Base-by-base conservation (phyloP, 2,329 filamentous ascomycete genomes). In the Bimuria novae-zelandiae region DNA sequence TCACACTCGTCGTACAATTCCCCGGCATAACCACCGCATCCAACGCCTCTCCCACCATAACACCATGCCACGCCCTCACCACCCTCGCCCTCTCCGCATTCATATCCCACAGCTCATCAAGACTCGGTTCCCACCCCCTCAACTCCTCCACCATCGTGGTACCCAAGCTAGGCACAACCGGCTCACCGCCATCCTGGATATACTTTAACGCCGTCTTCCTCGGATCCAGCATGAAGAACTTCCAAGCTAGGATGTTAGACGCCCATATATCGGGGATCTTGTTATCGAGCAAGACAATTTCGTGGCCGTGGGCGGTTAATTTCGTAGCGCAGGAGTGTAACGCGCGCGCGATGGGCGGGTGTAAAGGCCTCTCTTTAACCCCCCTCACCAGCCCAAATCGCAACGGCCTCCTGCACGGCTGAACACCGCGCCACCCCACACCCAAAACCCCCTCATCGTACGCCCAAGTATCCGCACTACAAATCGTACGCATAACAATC, bases 21-120 rank as follows among this genome's bases (percentile, higher is more conserved):
- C 76, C 74, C 3, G 79, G 75, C 47, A 74, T 75, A n/a, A 85
- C 46, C 0, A 84, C 64, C 0, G 77, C 78, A 65, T 85, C 82
- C 3, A 85, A 65, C 7, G 71, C 62, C 16, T 80, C 63, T 16
- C 76, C 64, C 1, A 73, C 65, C 66, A 79, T 76, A 0, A 74
- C 36, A 30, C 71, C 70, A 14, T 79, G 74, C 72, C 76, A 84
- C 0, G 55, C 63, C 16, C 75, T 69, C 4, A 68, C 30, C 7
- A 78, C 70, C 51, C 65, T 45, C 16, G 57, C 59, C 25, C 72
- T 62, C 44, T 75, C 69, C 14, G 73, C 65, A 40, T 79, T 75
- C 49, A 83, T 65, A 10, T 73, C 72, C 46, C 74, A 75, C 4
- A 80, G 65, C 17, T 71, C 75, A 22, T 78, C 71, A 36, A 81